Percentiles rank a stretch among this genome's conserved stretches.
These are phyloP conservation scores for Malassezia nana DNA, from an alignment of 1,284 basidiomycete species.

Conservation along the genomic window DNA sequence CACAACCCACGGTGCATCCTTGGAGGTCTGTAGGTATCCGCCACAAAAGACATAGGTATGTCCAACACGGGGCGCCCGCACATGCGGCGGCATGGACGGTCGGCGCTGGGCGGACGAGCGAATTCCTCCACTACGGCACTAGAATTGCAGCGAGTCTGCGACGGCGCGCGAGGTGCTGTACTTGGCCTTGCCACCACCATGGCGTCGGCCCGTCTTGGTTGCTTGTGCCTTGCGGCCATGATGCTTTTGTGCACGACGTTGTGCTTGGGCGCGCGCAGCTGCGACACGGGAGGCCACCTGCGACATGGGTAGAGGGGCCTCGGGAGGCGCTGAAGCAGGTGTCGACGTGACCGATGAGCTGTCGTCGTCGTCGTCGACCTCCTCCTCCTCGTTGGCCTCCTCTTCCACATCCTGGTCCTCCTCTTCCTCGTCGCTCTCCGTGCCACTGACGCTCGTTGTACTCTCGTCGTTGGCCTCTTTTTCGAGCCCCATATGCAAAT, in stretches of 20 bases:
- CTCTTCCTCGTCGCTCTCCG: conserved; percentile 11
- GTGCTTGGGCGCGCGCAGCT: conserved; percentile 23
- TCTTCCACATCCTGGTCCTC: conserved; percentile 60
- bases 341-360: too few species aligned
- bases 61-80: not conserved
- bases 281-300: conserved; percentile 30
- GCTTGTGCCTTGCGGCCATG: conserved; percentile 29
- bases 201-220: conserved; percentile 45
- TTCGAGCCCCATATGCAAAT: not conserved
- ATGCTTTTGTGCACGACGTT: conserved; percentile 26
- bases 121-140: not conserved
- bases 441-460: conserved; percentile 16
- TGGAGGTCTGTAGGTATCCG: not conserved
- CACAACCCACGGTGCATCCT: conserved; percentile 15
- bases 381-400: conserved; percentile 62
- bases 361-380: conserved; percentile 61
- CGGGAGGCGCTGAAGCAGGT: too few species aligned
- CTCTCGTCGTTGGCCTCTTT: conserved; percentile 9
- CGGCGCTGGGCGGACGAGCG: not conserved
- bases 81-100: not conserved
- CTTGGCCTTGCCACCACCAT: conserved; percentile 59
- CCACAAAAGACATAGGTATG: not conserved
- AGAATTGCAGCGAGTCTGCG: conserved; percentile 9
- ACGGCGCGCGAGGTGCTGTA: conserved; percentile 5
- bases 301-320: conserved; percentile 16